Percentiles rank a stretch among this genome's conserved stretches.
Conservation (phyloP, 2,329 filamentous ascomycete genomes). For the Clonostachys byssicola region DNA sequence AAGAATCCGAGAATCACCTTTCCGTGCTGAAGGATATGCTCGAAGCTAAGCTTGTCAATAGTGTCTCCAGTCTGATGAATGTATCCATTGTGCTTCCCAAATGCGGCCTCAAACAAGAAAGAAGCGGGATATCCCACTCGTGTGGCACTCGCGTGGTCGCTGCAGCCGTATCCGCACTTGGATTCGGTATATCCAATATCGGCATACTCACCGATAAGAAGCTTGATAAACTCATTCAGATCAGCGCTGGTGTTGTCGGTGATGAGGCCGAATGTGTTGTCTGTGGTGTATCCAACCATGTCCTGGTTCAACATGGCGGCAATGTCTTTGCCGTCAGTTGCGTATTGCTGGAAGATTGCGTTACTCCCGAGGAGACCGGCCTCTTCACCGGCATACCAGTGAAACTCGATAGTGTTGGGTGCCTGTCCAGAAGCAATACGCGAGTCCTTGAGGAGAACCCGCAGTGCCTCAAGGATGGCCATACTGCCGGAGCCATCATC, state of each 20-base stretch:
- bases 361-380: conserved; percentile 40
- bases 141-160: conserved; percentile 28
- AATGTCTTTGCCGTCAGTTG: conserved; percentile 26
- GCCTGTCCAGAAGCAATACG: conserved; percentile 23
- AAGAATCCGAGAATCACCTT: too few species aligned
- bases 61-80: too few species aligned
- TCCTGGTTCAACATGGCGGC: conserved; percentile 44
- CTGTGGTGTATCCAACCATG: conserved; percentile 43
- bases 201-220: conserved; percentile 18
- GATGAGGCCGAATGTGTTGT: conserved; percentile 35
- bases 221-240: conserved; percentile 30
- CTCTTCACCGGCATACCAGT: conserved; percentile 47
- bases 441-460: conserved; percentile 31
- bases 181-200: conserved; percentile 22
- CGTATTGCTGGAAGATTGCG: conserved; percentile 36
- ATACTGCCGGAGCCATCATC: conserved; percentile 44
- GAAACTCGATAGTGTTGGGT: conserved; percentile 45
- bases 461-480: conserved; percentile 40
- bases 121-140: too few species aligned
- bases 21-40: too few species aligned
- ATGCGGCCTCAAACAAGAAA: too few species aligned
- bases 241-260: conserved; percentile 37
- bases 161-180: conserved; percentile 38
- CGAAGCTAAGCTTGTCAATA: too few species aligned
- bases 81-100: too few species aligned